Evolutionary conservation across 768 basidiomycete genomes (phyloP).

Genomic region (Suillus clintonianus): DNA sequence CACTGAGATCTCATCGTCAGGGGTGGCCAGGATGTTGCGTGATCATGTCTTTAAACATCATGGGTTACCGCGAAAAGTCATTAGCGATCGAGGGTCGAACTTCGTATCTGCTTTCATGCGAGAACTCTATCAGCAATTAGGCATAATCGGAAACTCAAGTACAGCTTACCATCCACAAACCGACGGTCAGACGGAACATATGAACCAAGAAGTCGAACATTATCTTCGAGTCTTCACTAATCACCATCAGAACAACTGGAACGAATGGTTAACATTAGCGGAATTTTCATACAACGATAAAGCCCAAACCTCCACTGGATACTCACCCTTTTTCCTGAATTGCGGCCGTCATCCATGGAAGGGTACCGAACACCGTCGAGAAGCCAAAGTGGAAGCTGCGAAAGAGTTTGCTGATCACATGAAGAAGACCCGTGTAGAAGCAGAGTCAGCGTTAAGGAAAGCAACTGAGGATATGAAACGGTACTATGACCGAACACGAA

Average conservation of each 20-base stretch:
- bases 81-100: conserved; percentile 29
- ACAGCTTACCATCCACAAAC: conserved; percentile 32
- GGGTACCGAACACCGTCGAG: not conserved
- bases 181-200: too few species aligned
- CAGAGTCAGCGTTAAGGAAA: not conserved
- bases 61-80: conserved; percentile 28
- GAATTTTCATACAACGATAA: conserved; percentile 38
- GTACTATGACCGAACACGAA: too few species aligned
- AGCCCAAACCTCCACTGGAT: conserved; percentile 25
- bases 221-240: conserved; percentile 38
- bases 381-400: not conserved
- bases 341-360: conserved; percentile 22
- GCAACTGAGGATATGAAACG: too few species aligned
- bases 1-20: conserved; percentile 19
- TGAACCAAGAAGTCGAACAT: conserved; percentile 17
- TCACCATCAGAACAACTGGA: conserved; percentile 38
- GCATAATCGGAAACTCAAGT: conserved; percentile 33
- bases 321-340: conserved; percentile 35
- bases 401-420: too few species aligned
- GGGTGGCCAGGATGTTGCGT: conserved; percentile 17
- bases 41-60: conserved; percentile 28
- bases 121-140: conserved; percentile 29
- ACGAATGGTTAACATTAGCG: conserved; percentile 29
- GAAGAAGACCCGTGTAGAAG: too few species aligned
- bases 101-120: conserved; percentile 36